Evolutionary conservation across 306 rosid genomes (phyloP).

Genomic region (Castanospermum australe): DNA sequence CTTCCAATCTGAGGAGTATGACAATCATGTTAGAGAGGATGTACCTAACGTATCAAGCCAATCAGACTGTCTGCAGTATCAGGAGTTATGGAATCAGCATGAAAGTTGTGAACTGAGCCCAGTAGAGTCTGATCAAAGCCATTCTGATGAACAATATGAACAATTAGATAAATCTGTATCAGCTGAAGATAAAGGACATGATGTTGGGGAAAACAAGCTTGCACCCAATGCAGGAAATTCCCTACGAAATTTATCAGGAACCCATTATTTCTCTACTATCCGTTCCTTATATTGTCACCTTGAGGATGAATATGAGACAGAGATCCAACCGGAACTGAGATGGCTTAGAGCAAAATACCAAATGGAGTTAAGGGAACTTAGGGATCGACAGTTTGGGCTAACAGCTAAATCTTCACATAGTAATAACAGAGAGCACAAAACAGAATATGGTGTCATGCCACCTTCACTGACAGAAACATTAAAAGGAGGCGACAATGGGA

Average conservation of each 20-base stretch:
- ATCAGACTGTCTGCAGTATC: constrained; percentile 41
- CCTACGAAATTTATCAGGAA: constrained; percentile 36
- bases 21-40: constrained; percentile 45
- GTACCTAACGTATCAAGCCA: constrained; percentile 39
- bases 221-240: constrained; percentile 26
- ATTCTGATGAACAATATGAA: constrained; percentile 71
- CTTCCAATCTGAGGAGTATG: constrained; percentile 65
- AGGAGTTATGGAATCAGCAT: constrained; percentile 57
- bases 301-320: constrained; percentile 44
- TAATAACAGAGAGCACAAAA: constrained; percentile 29
- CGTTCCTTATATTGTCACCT: constrained; percentile 34
- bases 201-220: constrained; percentile 31
- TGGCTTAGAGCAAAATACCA: constrained; percentile 84
- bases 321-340: constrained; percentile 62
- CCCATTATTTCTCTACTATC: constrained; percentile 41
- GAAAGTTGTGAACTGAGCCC: constrained; percentile 71
- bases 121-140: constrained; percentile 65
- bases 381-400: constrained; percentile 53
- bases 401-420: constrained; percentile 33
- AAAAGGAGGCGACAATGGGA: constrained; percentile 32
- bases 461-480: constrained; percentile 34
- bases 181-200: constrained; percentile 35
- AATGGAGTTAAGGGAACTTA: constrained; percentile 63
- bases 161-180: constrained; percentile 39
- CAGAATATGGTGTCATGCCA: constrained; percentile 32